phyloP scores from a whole-genome alignment of 192 early-diverging fungal genomes.

The Rhizophlyctis rosea region DNA sequence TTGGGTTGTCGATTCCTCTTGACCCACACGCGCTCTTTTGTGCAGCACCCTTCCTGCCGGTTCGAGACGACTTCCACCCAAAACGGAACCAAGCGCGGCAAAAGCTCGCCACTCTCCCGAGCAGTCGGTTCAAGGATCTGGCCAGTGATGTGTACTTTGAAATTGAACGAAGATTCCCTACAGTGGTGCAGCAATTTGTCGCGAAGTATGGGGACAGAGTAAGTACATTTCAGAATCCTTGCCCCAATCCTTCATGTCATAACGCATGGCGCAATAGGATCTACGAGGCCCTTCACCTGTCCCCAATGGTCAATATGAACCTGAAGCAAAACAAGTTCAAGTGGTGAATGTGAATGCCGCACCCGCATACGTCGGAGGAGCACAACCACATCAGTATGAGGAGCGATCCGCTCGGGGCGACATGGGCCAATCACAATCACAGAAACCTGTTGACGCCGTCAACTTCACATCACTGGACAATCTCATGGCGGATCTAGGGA shows the following conservation, averaged over 20 bases:
- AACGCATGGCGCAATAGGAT: neutral
- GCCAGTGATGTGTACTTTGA: constrained; percentile 79
- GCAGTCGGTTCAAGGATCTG: constrained; percentile 84
- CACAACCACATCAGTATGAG: too few relatives aligned
- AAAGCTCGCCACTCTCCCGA: constrained; percentile 90
- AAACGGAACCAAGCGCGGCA: constrained; percentile 95
- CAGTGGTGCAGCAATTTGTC: constrained; percentile 24
- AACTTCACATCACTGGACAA: constrained; percentile 66
- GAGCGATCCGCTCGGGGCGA: too few relatives aligned
- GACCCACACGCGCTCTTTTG: neutral
- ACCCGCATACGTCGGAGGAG: too few relatives aligned
- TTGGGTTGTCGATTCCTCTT: neutral
- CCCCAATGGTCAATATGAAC: too few relatives aligned
- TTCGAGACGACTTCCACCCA: constrained; percentile 86
- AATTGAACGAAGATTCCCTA: constrained; percentile 54
- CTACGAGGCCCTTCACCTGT: too few relatives aligned
- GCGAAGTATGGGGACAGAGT: constrained; percentile 18
- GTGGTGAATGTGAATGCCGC: too few relatives aligned
- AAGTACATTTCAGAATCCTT: neutral
- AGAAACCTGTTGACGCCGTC: too few relatives aligned
- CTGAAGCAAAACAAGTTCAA: too few relatives aligned
- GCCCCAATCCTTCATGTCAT: neutral
- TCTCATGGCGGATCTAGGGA: constrained; percentile 72
- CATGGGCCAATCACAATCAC: too few relatives aligned
- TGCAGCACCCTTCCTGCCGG: constrained; percentile 74